phyloP scores from a whole-genome alignment of 2,329 filamentous ascomycete genomes.

The Proliferodiscus dingleyae region DNA sequence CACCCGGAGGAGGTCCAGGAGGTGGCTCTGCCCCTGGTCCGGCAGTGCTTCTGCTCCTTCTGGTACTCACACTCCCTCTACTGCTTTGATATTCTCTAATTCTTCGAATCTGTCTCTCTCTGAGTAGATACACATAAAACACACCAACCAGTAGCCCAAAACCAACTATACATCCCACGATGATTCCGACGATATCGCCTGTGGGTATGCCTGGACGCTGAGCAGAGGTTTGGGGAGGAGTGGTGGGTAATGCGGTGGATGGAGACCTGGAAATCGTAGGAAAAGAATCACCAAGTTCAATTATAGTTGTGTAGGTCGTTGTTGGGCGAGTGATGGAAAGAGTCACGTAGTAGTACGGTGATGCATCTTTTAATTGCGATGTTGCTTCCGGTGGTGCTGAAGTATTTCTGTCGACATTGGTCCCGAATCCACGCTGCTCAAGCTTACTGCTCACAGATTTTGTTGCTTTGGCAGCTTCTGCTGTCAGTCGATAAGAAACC shows the following conservation, averaged over 20 bases:
- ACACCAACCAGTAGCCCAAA: constrained; percentile 13
- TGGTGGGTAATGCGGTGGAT: background rate
- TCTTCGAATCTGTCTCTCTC: constrained; percentile 9
- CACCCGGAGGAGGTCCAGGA: background rate
- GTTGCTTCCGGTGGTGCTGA: background rate
- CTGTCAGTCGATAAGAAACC: background rate
- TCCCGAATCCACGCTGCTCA: background rate
- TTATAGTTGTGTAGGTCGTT: constrained; percentile 8
- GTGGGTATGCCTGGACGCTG: constrained; percentile 10
- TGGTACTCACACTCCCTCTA: background rate
- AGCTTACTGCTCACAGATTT: background rate
- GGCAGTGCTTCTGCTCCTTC: background rate
- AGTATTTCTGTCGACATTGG: too few relatives aligned
- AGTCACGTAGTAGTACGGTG: constrained; percentile 1
- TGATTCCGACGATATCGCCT: constrained; percentile 16
- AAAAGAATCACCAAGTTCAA: constrained; percentile 7
- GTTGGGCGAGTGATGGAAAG: constrained; percentile 7
- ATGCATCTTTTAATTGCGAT: background rate
- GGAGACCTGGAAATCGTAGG: background rate
- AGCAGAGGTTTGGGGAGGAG: background rate
- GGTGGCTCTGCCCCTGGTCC: background rate
- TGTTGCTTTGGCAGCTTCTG: background rate
- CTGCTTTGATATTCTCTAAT: constrained; percentile 4
- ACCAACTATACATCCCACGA: constrained; percentile 12
- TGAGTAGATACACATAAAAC: constrained; percentile 18